Conservation (phyloP, 2,329 filamentous ascomycete genomes). For the Biscogniauxia marginata region DNA sequence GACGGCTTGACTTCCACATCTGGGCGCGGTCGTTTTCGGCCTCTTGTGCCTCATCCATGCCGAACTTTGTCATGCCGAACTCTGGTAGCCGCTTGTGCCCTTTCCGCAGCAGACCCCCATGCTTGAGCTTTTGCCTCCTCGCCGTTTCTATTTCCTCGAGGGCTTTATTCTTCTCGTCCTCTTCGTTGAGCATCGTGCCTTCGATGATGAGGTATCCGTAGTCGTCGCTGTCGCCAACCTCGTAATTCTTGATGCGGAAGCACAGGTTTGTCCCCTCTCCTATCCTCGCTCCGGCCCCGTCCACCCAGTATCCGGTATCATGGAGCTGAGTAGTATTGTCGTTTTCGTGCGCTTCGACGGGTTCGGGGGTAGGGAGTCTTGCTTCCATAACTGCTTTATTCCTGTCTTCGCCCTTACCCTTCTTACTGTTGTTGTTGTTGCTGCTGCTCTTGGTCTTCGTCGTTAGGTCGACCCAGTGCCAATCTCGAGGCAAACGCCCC, state of each 20-base stretch:
- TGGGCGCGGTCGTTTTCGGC: conserved; percentile 34
- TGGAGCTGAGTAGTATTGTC: conserved; percentile 51
- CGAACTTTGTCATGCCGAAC: conserved; percentile 58
- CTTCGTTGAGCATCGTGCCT: conserved; percentile 75
- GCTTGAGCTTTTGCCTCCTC: conserved; percentile 37
- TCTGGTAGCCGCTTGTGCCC: conserved; percentile 42
- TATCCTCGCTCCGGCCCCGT: conserved; percentile 67
- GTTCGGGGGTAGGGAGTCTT: conserved; percentile 36
- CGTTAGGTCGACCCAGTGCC: conserved; percentile 73
- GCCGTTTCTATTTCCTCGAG: conserved; percentile 49
- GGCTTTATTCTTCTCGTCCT: conserved; percentile 62
- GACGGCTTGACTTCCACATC: conserved; percentile 34
- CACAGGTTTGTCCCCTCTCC: conserved; percentile 60
- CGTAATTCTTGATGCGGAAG: conserved; percentile 83
- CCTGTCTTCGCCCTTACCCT: conserved; percentile 27
- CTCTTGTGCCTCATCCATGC: conserved; percentile 46
- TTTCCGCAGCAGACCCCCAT: conserved; percentile 32
- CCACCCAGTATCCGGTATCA: conserved; percentile 71
- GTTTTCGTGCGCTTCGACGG: conserved; percentile 42
- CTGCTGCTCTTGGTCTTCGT: conserved; percentile 27
- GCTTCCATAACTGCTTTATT: conserved; percentile 20
- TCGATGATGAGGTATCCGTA: conserved; percentile 82
- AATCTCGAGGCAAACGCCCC: conserved; percentile 70
- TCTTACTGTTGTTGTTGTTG: conserved; percentile 9
- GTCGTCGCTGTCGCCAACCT: conserved; percentile 71